phyloP scores from a whole-genome alignment of 2,329 filamentous ascomycete species.

The Bisporella sp. region DNA sequence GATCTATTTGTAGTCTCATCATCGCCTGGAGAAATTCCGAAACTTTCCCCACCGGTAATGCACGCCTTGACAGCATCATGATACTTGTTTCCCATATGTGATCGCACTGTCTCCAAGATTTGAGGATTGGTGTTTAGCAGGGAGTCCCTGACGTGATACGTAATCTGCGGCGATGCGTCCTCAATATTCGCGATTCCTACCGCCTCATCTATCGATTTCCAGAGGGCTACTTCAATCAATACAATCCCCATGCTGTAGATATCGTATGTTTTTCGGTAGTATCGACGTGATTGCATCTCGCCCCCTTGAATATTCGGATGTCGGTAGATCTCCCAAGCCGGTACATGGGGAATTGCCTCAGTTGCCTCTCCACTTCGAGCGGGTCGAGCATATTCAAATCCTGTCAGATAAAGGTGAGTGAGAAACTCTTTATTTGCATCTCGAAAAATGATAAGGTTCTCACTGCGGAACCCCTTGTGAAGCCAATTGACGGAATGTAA shows the following conservation, averaged over 20 bases:
- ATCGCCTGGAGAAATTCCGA: conserved; percentile 31
- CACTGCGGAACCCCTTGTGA: conserved; percentile 48
- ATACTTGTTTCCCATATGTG: conserved; percentile 34
- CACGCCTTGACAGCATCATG: conserved; percentile 32
- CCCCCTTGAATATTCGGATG: conserved; percentile 30
- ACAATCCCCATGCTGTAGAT: conserved; percentile 46
- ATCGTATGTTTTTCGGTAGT: conserved; percentile 38
- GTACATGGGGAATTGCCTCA: conserved; percentile 38
- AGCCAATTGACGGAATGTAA: conserved; percentile 50
- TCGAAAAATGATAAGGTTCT: conserved; percentile 47
- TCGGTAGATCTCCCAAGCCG: conserved; percentile 41
- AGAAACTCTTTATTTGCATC: conserved; percentile 5
- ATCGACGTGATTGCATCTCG: conserved; percentile 11
- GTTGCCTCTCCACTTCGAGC: conserved; percentile 43
- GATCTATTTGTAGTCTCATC: conserved; percentile 36
- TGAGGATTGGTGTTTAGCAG: not conserved
- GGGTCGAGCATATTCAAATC: conserved; percentile 49
- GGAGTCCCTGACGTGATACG: no score
- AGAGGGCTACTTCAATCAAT: conserved; percentile 46
- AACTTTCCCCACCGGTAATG: conserved; percentile 28
- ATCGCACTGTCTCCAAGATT: conserved; percentile 29
- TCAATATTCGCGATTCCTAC: conserved; percentile 22
- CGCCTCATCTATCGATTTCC: conserved; percentile 39
- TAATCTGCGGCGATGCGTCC: no score
- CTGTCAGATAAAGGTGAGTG: conserved; percentile 38